Evolutionary conservation across 1,284 basidiomycete genomes (phyloP).

Genomic region (Ceratobasidium papillatum): DNA sequence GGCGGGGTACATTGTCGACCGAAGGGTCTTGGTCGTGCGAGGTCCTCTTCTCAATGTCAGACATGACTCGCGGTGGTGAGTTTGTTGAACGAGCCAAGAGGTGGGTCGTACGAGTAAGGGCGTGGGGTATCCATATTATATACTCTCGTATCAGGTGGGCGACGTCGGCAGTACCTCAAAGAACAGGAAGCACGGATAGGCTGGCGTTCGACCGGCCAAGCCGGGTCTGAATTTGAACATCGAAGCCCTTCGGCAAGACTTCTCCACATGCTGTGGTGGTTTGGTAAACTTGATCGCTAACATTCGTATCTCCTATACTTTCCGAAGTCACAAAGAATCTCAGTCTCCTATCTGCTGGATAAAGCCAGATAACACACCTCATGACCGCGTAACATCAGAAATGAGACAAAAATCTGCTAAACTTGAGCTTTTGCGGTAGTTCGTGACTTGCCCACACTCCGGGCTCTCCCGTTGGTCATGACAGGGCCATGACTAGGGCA

Average conservation of each 20-base stretch:
- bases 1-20: conserved; percentile 9
- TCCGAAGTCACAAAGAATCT: background rate
- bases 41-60: conserved; percentile 30
- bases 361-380: background rate
- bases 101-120: conserved; percentile 31
- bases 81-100: conserved; percentile 10
- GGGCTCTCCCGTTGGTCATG: background rate
- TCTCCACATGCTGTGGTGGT: conserved; percentile 28
- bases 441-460: too few relatives aligned
- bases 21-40: conserved; percentile 22
- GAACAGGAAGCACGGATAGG: conserved; percentile 16
- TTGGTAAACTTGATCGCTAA: conserved; percentile 14
- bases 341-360: background rate
- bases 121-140: conserved; percentile 20
- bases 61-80: conserved; percentile 12
- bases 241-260: conserved; percentile 39
- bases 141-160: conserved; percentile 13
- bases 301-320: conserved; percentile 25
- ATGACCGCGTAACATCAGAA: background rate
- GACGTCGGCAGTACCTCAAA: conserved; percentile 11
- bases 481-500: background rate
- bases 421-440: background rate
- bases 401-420: background rate
- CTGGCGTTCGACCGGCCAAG: conserved; percentile 23
- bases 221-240: conserved; percentile 32